phyloP scores from a whole-genome alignment of 148 eudicot genomes.

The Chenopodium quinoa region DNA sequence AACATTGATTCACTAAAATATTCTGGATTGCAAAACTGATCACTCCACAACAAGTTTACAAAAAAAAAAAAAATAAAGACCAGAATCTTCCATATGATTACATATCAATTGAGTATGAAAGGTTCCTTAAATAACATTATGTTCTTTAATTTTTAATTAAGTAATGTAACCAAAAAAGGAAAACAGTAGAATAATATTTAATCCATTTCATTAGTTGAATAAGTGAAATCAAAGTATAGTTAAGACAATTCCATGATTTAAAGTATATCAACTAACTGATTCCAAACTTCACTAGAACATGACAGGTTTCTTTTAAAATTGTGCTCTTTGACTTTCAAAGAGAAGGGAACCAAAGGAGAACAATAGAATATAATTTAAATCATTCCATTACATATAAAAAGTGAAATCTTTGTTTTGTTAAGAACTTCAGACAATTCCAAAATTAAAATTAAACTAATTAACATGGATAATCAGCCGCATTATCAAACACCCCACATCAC shows the following conservation, averaged over 20 bases:
- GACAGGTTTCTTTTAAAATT: neutral
- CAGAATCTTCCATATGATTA: neutral
- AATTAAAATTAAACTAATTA: neutral
- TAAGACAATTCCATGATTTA: neutral
- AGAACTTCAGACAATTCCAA: neutral
- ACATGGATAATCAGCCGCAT: neutral
- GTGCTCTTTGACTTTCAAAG: neutral
- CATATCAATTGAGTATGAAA: neutral
- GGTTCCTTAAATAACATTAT: neutral
- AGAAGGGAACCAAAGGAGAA: neutral
- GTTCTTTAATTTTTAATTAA: neutral
- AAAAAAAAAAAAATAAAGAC: neutral
- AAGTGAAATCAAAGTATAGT: neutral
- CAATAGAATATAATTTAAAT: neutral
- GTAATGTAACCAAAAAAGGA: neutral
- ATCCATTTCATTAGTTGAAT: neutral
- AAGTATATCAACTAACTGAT: neutral
- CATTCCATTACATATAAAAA: neutral
- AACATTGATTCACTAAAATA: conserved; percentile 8
- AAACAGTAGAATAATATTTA: neutral
- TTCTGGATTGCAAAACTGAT: neutral
- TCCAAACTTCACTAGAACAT: neutral
- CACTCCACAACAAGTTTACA: neutral
- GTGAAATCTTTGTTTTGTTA: neutral
- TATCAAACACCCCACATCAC: neutral